Base-by-base conservation (phyloP, 2,329 filamentous ascomycete species). In the Aspergillus hortae region DNA sequence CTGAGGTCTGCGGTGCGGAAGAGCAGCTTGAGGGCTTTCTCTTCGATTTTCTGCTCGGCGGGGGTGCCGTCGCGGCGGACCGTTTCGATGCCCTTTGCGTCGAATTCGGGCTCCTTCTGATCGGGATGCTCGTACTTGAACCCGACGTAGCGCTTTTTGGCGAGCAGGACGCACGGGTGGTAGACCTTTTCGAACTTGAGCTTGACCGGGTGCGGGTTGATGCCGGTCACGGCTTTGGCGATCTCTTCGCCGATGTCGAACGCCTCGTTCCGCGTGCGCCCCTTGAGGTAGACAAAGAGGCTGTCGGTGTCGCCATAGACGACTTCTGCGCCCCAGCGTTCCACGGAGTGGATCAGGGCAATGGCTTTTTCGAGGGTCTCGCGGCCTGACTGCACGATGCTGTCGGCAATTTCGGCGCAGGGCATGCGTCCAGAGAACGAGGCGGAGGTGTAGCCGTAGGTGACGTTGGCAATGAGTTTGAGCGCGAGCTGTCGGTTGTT, bases 171-270 rank as follows among this genome's bases (percentile, higher is more conserved):
- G 67, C 92, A 97, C 0, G 95, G 94, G 57, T 95, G 89, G 70
- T 99, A 99, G 1, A 99, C 92, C 63, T 99, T 99, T 68, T 99
- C 94, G 61, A 99, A 96, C 68, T 97, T 97, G 57, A 99, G 86
- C 72, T 96, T 97, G 60, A 99, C 79, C 0, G 94, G 94, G 1
- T 87, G 83, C 2, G 94, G 95, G 64, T 96, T 99, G 76, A 89
- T 87, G 49, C 90, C 82, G 0, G 94, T 97, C 52, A 99, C 84
- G 12, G 87, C 86, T 63, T 88, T 83, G 32, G 92, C 88, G 55
- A 99, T 99, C 66, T 97, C 92, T 60, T 92, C 85, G 27, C 94
- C 95, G 48, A 99, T 91, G 49, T 87, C 81, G 69, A 99, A 99
- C 0, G 95, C 95, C 67, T 97, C 84, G 17, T 90, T 89, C 49